These are phyloP conservation scores for Hippophae tibetana DNA, from an alignment of 306 rosid species.

Conservation along the genomic window DNA sequence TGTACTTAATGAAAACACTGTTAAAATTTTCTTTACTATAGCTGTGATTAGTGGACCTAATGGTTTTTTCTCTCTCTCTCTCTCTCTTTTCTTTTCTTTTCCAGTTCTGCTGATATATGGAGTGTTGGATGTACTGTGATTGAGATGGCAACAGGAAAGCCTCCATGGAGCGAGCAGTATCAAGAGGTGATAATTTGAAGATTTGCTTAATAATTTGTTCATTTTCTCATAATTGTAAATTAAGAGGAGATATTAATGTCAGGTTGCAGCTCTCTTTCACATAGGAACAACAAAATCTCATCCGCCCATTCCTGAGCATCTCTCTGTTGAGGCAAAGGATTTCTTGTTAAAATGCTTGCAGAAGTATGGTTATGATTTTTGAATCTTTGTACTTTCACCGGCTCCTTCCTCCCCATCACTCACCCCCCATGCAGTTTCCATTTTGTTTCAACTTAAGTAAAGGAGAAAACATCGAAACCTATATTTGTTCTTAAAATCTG, in stretches of 20 bases:
- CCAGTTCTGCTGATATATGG: conserved; percentile 96
- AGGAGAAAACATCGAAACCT: background rate
- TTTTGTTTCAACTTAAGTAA: conserved; percentile 9
- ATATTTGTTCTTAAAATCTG: background rate
- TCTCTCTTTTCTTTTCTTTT: background rate
- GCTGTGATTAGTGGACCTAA: background rate
- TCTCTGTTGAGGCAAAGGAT: conserved; percentile 75
- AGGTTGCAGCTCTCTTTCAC: conserved; percentile 87
- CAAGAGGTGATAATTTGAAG: conserved; percentile 59
- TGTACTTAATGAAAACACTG: background rate
- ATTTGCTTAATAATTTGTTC: conserved; percentile 6
- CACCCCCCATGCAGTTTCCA: background rate
- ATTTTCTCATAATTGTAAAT: conserved; percentile 9
- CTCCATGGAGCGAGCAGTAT: conserved; percentile 97
- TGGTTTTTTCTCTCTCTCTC: background rate
- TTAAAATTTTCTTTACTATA: background rate
- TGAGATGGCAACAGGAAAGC: conserved; percentile 98
- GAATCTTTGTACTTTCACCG: conserved; percentile 1
- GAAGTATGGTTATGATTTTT: conserved; percentile 33
- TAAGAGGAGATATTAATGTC: conserved; percentile 26
- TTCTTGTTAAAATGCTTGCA: conserved; percentile 80
- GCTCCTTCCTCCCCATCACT: background rate
- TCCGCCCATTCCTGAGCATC: conserved; percentile 93
- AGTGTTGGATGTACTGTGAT: conserved; percentile 94
- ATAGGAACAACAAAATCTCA: conserved; percentile 88